Evolutionary conservation across 1,139 yeast genomes (phyloP).

Genomic region (Geotrichum fermentans): DNA sequence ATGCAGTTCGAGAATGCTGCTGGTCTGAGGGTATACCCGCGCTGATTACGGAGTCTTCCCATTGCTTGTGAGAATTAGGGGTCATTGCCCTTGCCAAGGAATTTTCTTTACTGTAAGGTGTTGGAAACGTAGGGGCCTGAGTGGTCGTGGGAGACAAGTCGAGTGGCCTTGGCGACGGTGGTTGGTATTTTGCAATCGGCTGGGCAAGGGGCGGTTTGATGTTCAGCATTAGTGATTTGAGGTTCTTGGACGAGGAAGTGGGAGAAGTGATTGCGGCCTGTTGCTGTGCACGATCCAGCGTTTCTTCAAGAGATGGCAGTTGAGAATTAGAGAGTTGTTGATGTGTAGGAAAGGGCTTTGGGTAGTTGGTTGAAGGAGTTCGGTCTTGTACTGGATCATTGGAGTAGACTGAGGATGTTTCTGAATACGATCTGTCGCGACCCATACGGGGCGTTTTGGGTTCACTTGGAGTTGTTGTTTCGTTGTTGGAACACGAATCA

Average conservation of each 20-base stretch:
- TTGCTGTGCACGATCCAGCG: neutral
- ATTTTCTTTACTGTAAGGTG: neutral
- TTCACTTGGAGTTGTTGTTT: neutral
- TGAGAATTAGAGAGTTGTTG: neutral
- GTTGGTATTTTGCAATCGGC: neutral
- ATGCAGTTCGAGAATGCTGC: neutral
- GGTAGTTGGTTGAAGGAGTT: conserved; percentile 4
- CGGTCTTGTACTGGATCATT: conserved; percentile 1
- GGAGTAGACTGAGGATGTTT: conserved; percentile 13
- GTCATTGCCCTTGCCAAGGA: neutral
- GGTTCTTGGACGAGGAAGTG: too few relatives aligned
- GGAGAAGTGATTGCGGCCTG: neutral
- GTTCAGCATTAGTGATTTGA: neutral
- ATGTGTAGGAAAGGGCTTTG: conserved; percentile 7
- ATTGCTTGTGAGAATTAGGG: neutral
- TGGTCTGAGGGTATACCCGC: neutral
- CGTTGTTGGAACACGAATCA: neutral
- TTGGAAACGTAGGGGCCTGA: neutral
- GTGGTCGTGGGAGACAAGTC: conserved; percentile 9
- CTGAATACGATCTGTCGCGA: neutral
- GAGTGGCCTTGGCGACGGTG: conserved; percentile 1
- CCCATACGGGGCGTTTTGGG: neutral
- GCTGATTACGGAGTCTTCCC: neutral
- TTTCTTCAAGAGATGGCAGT: neutral
- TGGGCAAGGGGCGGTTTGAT: neutral